Base-by-base conservation (phyloP, 164 flowering plant genomes). In the Houttuynia cordata region DNA sequence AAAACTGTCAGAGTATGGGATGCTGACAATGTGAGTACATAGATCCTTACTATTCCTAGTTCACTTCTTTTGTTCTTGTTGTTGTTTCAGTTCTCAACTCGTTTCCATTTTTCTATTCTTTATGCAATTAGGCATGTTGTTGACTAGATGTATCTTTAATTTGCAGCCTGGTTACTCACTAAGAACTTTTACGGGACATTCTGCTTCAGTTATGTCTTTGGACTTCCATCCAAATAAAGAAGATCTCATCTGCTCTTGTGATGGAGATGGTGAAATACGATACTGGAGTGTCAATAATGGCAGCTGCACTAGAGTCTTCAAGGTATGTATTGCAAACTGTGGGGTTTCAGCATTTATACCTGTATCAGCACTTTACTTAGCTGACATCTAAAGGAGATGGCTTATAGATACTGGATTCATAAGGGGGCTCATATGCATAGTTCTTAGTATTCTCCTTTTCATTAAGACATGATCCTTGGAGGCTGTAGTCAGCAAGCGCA, bases 1-100 rank as follows among this genome's bases (percentile, higher is more conserved):
- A 74, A 71, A 73, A 83, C 91, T 64, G 93, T 88, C 75, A 68
- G 88, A 76, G 84, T 88, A 41, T 88, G 96, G 96, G 87, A 84
- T 71, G 82, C 77, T 69, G 93, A 88, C 51, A 84, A 86, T 69
- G 96, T 86, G 53, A 78, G 91, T 73, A 14, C 5, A 42, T 49
- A 56, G 17, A 23, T 10, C 24, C 9, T 23, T 24, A 15, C 8
- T 25, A 3, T 41, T 18, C 45, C 22, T 40, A 7, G 3, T 57
- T 10, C n/a, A 1, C 1, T 17, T 57, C 23, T 37, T 34, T 53
- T 30, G 37, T 30, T 30, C 37, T 30, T 30, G 37, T 24, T 21
- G 21, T 24, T 12, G 34, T 21, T 59, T 42, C n/a, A 22, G 13
- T 59, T 45, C 22, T 30, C 37, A 30, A 30, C 40, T 58, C 41